Evolutionary conservation across 805 yeast genomes (phyloP), one percentile per base, ranked within the genome.

Genomic region (Huiozyma sinensis): DNA sequence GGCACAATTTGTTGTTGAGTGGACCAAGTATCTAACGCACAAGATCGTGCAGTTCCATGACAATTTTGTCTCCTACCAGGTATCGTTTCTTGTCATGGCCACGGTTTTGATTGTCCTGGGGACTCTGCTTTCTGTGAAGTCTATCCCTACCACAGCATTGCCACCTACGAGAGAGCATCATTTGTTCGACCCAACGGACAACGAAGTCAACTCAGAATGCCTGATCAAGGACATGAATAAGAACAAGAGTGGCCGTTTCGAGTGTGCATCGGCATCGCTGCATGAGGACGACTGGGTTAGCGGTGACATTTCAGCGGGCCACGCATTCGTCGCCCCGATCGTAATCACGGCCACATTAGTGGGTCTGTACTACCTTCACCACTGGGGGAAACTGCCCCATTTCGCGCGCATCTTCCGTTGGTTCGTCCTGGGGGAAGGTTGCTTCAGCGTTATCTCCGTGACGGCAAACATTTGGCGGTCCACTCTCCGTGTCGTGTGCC

Each of bases 141-240:
- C 56, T 6, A 55, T 57, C 31, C 62, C 62, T 13, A 50, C 48
- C 27, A 57, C 59, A 33, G 59, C 62, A 13, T 43, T 56, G 41
- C 57, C 62, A 29, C 71, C 75, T 17, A 58, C 56, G 8, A 54
- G 50, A 9, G 41, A 56, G 7, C 71, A 70, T 51, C 68, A 67
- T 1, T 44, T 68, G 37, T 71, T 66, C 50, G 74, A 71, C 50
- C 70, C 65, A 12, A 48, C 67, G 1, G 75, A 71, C 51, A 54
- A 56, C 24, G 71, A 68, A 48, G 35, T 48, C 8, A 47, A 44
- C 13, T 50, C 48, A 7, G 56, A 50, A 10, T 56, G 53, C 30
- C 49, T 48, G 7, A 50, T 50, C 6, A 38, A 38, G 28, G 8
- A 37, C 17, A 11, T 5, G 17, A 27, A 28, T 17, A 13, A 17